These are phyloP conservation scores for Diphasiastrum complanatum DNA, from an alignment of 83 land plant species.

Conservation along the genomic window DNA sequence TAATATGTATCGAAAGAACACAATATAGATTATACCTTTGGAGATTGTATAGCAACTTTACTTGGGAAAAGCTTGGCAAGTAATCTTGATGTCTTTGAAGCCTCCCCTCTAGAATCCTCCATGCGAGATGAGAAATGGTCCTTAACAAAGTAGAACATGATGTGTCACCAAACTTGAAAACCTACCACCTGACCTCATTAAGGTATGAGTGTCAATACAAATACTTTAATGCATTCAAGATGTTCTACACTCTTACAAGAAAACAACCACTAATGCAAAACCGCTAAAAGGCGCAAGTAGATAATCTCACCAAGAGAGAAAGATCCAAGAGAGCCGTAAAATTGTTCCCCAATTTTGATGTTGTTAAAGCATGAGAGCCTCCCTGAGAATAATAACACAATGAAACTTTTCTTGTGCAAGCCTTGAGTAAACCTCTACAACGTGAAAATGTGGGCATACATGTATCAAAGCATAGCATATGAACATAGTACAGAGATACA, in stretches of 20 bases:
- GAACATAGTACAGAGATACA: no score
- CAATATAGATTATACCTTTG: conserved; percentile 54
- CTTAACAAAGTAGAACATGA: background rate
- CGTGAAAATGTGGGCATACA: no score
- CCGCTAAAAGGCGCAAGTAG: no score
- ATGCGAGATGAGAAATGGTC: conserved; percentile 10
- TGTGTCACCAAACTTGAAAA: background rate
- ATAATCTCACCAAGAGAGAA: conserved; percentile 58
- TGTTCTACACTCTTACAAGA: no score
- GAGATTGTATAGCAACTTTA: conserved; percentile 71
- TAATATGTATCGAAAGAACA: background rate
- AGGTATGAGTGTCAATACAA: no score
- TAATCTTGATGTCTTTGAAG: conserved; percentile 56
- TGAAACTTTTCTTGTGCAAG: no score
- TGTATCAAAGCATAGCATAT: no score
- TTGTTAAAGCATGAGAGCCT: conserved; percentile 61
- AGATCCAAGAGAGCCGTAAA: conserved; percentile 75
- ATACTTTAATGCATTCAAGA: no score
- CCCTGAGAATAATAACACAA: no score
- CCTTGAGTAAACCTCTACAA: no score
- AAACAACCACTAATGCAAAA: no score
- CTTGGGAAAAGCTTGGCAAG: conserved; percentile 74
- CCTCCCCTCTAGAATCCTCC: conserved; percentile 43
- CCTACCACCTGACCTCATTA: background rate
- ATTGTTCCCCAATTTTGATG: conserved; percentile 58